These are phyloP conservation scores for Naganishia liquefaciens DNA, from an alignment of 1,284 basidiomycete species.

Conservation along the genomic window DNA sequence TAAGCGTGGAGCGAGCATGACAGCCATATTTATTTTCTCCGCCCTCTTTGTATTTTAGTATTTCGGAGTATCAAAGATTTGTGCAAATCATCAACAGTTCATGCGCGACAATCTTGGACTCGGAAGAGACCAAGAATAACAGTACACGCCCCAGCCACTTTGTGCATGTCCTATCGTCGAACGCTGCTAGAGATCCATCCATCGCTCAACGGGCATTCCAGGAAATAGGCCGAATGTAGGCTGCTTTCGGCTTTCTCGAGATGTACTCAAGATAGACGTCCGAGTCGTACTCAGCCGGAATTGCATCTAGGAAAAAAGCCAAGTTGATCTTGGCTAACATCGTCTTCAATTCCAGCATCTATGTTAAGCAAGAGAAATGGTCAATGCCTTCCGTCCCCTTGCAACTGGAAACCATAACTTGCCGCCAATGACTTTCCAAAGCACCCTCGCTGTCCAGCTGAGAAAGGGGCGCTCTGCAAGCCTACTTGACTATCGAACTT, in stretches of 20 bases:
- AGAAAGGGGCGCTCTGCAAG: constrained; percentile 41
- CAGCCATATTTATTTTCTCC: too few species aligned
- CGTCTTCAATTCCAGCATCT: constrained; percentile 44
- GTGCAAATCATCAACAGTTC: too few species aligned
- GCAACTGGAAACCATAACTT: constrained; percentile 23
- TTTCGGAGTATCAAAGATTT: too few species aligned
- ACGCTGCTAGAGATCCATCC: too few species aligned
- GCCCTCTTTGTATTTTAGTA: too few species aligned
- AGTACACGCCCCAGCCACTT: too few species aligned
- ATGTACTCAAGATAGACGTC: constrained; percentile 39
- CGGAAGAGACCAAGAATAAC: too few species aligned
- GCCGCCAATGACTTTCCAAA: constrained; percentile 47
- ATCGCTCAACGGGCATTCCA: not conserved
- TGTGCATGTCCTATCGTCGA: too few species aligned
- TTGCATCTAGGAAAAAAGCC: constrained; percentile 43
- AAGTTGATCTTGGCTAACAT: constrained; percentile 41
- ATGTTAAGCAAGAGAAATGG: not conserved
- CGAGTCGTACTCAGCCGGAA: constrained; percentile 36
- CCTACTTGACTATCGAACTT: constrained; percentile 41
- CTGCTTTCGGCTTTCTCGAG: constrained; percentile 32
- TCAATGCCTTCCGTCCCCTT: not conserved
- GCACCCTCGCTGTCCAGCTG: constrained; percentile 43
- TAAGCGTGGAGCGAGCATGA: too few species aligned
- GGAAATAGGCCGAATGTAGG: constrained; percentile 22
- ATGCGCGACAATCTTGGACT: too few species aligned